Conservation (phyloP, 768 basidiomycete species). For the Suillus ampliporus region DNA sequence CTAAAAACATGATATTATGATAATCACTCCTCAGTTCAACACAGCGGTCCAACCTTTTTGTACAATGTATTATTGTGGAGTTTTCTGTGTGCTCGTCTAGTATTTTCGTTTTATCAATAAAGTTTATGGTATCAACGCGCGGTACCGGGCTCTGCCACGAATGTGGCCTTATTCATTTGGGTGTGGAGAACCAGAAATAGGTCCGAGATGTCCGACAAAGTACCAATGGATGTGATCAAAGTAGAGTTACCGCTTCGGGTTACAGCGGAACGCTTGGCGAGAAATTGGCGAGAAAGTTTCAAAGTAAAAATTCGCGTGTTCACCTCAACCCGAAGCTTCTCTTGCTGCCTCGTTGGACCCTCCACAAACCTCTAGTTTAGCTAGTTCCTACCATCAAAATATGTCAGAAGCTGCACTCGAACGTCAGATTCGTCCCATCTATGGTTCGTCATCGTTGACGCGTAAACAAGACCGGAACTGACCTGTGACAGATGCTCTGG, state of each 20-base stretch:
- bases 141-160: too few relatives aligned
- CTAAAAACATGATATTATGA: too few relatives aligned
- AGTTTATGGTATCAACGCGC: too few relatives aligned
- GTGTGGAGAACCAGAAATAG: background rate
- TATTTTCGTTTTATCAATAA: background rate
- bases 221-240: background rate
- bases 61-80: too few relatives aligned
- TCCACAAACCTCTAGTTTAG: conserved; percentile 7
- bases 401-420: conserved; percentile 70
- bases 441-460: conserved; percentile 55
- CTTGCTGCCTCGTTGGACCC: conserved; percentile 12
- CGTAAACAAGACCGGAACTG: conserved; percentile 5
- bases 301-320: conserved; percentile 31
- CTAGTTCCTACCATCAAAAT: conserved; percentile 13
- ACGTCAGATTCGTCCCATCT: conserved; percentile 85
- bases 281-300: conserved; percentile 28
- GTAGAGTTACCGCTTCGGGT: conserved; percentile 27
- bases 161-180: background rate
- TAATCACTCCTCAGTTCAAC: too few relatives aligned
- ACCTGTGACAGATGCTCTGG: conserved; percentile 70
- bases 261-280: conserved; percentile 33
- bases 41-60: too few relatives aligned
- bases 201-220: background rate
- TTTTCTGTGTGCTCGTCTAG: background rate
- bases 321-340: conserved; percentile 9